phyloP scores from a whole-genome alignment of 129 eudicot genomes.

The Solidago caesia region DNA sequence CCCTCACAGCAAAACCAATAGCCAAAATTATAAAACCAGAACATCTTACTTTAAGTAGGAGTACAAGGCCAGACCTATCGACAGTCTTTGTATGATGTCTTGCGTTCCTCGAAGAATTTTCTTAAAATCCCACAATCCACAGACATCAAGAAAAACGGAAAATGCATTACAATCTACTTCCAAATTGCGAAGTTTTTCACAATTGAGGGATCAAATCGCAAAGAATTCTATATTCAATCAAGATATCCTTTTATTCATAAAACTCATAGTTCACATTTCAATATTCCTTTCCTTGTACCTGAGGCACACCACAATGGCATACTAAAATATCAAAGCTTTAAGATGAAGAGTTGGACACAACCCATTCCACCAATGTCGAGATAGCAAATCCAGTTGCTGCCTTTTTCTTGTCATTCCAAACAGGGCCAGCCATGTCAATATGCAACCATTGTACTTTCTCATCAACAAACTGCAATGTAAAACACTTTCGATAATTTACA shows the following conservation, averaged over 20 bases:
- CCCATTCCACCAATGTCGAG: slow-evolving; percentile 91
- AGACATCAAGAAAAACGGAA: background rate
- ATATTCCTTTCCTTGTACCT: slow-evolving; percentile 1
- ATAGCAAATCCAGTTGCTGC: slow-evolving; percentile 82
- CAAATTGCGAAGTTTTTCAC: background rate
- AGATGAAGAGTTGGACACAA: slow-evolving; percentile 63
- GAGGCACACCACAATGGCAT: background rate
- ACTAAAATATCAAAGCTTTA: slow-evolving; percentile 9
- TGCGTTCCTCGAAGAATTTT: background rate
- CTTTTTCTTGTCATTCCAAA: slow-evolving; percentile 86
- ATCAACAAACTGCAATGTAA: slow-evolving; percentile 76
- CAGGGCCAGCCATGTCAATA: slow-evolving; percentile 96
- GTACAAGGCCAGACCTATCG: background rate
- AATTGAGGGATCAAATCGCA: slow-evolving; percentile 6
- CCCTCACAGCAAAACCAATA: background rate
- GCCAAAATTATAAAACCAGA: background rate
- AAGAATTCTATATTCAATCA: background rate
- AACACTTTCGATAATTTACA: background rate
- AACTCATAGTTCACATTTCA: background rate
- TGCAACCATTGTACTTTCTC: slow-evolving; percentile 97
- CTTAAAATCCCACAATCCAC: too few relatives aligned
- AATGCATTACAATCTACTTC: background rate
- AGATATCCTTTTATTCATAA: slow-evolving; percentile 14
- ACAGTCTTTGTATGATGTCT: background rate
- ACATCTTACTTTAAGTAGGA: background rate